Evolutionary conservation across 169 alveolate genomes (phyloP), one percentile per base, ranked within the genome.

Genomic region (Plasmodium ovale): DNA sequence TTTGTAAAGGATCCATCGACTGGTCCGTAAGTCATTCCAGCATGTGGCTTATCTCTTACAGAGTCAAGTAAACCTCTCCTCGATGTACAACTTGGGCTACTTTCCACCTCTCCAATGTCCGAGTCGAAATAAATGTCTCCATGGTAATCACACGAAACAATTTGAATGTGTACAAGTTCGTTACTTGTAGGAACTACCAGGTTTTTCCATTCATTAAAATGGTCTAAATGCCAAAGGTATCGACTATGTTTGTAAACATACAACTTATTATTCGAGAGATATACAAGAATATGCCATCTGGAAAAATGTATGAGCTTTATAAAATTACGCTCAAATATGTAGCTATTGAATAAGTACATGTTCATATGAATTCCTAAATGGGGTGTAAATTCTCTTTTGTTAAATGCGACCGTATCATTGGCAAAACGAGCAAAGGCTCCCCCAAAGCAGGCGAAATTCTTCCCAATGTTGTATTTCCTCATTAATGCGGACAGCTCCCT

Each of bases 281-380:
- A 79, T 21, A 64, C 68, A 6, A 79, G 71, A 14, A 79, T 79
- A 49, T 79, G 89, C 89, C 89, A 79, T 49, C 89, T 62, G 19
- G 89, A 79, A 56, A 79, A 79, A 31, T 62, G 5, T 12, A 79
- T 79, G 16, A 79, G 35, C 21, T 79, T 79, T 10, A 79, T 79
- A 29, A 1, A 42, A 64, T 79, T 64, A 19, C 39, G 27, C 6
- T 51, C 39, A 19, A 79, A 79, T 23, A 79, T 31, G 29, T 12
- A 25, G 35, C 49, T 37, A 31, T 79, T 51, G 29, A 79, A 65
- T 33, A 79, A 25, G 23, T 67, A 79, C 7, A 37, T 35, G 25
- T 79, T 79, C 89, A 79, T 64, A 27, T 79, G 89, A 49, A 79
- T 79, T 29, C 89, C 89, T 6, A 79, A 29, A 5, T 49, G 73